phyloP scores from a whole-genome alignment of 148 eudicot species.

The Rhododendron mucronatum region DNA sequence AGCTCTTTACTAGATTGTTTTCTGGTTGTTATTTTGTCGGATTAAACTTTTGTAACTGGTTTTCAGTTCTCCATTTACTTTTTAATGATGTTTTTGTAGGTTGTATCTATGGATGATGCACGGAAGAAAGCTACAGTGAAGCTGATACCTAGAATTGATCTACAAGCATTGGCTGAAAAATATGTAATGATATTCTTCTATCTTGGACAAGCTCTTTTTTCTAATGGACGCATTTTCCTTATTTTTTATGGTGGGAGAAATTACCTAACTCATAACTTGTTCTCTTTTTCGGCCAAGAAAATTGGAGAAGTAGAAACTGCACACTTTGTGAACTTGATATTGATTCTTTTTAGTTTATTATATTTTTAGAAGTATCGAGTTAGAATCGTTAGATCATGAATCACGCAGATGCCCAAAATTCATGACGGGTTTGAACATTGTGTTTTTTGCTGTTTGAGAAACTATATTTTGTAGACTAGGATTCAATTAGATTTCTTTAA shows the following conservation, averaged over 20 bases:
- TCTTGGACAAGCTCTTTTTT: neutral
- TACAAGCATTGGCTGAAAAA: conserved; percentile 77
- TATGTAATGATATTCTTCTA: conserved; percentile 40
- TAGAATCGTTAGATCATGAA: neutral
- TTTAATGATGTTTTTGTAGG: conserved; percentile 36
- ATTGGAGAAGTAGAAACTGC: neutral
- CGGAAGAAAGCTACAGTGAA: conserved; percentile 83
- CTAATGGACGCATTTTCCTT: neutral
- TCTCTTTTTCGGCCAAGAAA: neutral
- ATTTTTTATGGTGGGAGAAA: neutral
- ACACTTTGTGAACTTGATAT: neutral
- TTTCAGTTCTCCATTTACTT: conserved; percentile 6
- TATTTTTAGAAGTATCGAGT: neutral
- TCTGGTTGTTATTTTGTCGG: neutral
- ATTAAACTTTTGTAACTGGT: neutral
- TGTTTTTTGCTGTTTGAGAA: neutral
- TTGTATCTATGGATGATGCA: conserved; percentile 54
- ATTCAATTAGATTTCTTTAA: neutral
- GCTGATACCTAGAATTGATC: conserved; percentile 88
- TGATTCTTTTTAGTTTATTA: neutral
- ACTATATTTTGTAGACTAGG: neutral
- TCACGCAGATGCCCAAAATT: neutral
- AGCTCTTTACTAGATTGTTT: conserved; percentile 5
- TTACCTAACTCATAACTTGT: neutral
- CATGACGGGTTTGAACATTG: neutral